These are phyloP conservation scores for Aspergillus quadrilineatus DNA, from an alignment of 2,329 filamentous ascomycete genomes.

Conservation along the genomic window DNA sequence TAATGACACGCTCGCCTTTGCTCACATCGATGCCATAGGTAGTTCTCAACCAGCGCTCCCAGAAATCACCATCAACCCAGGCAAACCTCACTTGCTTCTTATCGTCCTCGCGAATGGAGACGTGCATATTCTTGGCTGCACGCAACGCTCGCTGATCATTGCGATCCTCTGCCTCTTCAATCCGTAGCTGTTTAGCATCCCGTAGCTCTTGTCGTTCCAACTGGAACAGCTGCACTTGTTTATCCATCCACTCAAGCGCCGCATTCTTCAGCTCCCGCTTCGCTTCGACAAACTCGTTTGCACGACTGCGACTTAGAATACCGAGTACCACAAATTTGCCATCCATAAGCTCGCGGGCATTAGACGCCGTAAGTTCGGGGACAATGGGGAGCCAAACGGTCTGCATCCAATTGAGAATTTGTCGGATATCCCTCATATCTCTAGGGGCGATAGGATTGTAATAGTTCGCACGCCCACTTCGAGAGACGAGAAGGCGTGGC, in stretches of 20 bases:
- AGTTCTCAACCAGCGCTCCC: conserved; percentile 94
- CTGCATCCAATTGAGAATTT: conserved; percentile 88
- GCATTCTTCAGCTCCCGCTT: conserved; percentile 93
- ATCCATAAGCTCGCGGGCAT: conserved; percentile 92
- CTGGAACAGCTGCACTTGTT: conserved; percentile 87
- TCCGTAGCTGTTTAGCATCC: conserved; percentile 89
- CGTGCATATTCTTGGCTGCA: conserved; percentile 83
- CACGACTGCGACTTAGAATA: conserved; percentile 75
- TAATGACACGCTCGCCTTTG: conserved; percentile 87
- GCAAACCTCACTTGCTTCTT: conserved; percentile 91
- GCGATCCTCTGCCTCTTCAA: conserved; percentile 93
- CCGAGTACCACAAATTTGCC: conserved; percentile 92
- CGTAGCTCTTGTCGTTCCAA: conserved; percentile 89
- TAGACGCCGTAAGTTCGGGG: conserved; percentile 85
- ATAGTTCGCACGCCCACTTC: conserved; percentile 86
- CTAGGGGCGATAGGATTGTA: conserved; percentile 83
- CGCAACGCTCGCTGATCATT: conserved; percentile 84
- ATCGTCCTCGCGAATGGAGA: conserved; percentile 84
- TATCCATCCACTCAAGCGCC: conserved; percentile 96
- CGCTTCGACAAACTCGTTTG: conserved; percentile 73
- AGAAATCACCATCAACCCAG: conserved; percentile 96
- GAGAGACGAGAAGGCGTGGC: conserved; percentile 86
- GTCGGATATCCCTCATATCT: conserved; percentile 85
- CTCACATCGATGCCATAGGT: conserved; percentile 87
- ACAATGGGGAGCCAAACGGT: conserved; percentile 95